phyloP scores from a whole-genome alignment of 23 red algal species.

The Gracilaria domingensis region DNA sequence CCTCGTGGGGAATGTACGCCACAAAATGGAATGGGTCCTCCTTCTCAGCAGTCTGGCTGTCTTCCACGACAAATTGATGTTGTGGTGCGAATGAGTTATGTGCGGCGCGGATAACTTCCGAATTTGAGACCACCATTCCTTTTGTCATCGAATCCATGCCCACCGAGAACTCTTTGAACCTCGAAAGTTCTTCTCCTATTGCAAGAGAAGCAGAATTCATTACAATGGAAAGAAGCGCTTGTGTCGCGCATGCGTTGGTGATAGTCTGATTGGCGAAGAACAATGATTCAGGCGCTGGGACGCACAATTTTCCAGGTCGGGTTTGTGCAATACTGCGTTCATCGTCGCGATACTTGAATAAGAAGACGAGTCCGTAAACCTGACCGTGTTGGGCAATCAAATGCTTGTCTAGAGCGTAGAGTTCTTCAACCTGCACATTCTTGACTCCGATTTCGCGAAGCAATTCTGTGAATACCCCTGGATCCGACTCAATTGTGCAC shows the following conservation, averaged over 20 bases:
- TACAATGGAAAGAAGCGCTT: constrained; percentile 90
- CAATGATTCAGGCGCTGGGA: constrained; percentile 44
- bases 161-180: constrained; percentile 70
- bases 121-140: constrained; percentile 84
- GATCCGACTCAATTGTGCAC: constrained; percentile 94
- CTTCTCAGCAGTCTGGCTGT: constrained; percentile 43
- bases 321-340: constrained; percentile 29
- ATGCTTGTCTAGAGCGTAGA: constrained; percentile 74
- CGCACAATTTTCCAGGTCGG: constrained; percentile 39
- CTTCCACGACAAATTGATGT: constrained; percentile 56
- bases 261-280: constrained; percentile 96
- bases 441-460: constrained; percentile 76
- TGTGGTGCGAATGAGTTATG: constrained; percentile 77
- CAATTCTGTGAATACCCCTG: constrained; percentile 89
- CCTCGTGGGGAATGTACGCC: constrained; percentile 80
- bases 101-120: constrained; percentile 75
- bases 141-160: constrained; percentile 84
- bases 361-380: constrained; percentile 89
- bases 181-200: constrained; percentile 68
- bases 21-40: constrained; percentile 97
- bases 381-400: constrained; percentile 33
- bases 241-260: constrained; percentile 91
- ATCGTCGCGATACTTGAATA: constrained; percentile 89
- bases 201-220: constrained; percentile 71
- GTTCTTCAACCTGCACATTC: constrained; percentile 89